A percentile compares a stretch with the other conserved stretches of the same genome.
These are phyloP conservation scores for Neurospora crassa DNA, from an alignment of 2,329 filamentous ascomycete species.

Conservation along the genomic window DNA sequence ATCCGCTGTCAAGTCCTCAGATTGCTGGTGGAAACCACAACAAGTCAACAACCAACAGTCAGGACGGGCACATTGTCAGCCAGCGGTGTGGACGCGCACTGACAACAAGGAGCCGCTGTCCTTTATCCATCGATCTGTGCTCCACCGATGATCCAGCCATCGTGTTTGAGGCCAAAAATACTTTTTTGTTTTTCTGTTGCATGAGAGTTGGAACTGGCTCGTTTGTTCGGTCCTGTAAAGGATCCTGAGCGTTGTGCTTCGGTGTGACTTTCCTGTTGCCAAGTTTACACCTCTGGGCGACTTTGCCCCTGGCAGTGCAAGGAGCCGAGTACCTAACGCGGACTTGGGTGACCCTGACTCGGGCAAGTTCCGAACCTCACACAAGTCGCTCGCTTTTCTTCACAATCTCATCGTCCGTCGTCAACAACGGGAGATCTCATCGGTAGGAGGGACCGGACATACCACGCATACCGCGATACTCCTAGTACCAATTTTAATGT, in stretches of 20 bases:
- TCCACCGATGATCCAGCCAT: not conserved
- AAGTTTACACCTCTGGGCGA: not conserved
- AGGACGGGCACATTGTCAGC: not conserved
- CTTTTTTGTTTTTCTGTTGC: not conserved
- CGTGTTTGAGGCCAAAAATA: not conserved
- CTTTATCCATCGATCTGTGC: not conserved
- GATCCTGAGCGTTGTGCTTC: not conserved
- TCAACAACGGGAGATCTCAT: not conserved
- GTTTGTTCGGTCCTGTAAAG: not conserved
- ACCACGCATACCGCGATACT: not conserved
- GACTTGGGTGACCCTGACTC: not conserved
- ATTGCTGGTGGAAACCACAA: not conserved
- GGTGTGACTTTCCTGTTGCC: not conserved
- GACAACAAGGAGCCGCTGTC: not conserved
- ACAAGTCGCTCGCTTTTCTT: not conserved
- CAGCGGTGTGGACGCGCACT: not conserved
- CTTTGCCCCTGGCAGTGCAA: not conserved
- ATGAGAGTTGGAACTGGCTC: not conserved
- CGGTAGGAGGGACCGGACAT: not conserved
- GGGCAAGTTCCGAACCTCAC: not conserved
- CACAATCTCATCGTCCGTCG: not conserved
- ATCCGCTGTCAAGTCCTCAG: not conserved
- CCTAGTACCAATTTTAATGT: not conserved
- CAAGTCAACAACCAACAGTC: not conserved
- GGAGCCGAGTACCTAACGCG: not conserved